Evolutionary conservation across 2,329 filamentous ascomycete species (phyloP).

Genomic region (Nothophoma quercina): DNA sequence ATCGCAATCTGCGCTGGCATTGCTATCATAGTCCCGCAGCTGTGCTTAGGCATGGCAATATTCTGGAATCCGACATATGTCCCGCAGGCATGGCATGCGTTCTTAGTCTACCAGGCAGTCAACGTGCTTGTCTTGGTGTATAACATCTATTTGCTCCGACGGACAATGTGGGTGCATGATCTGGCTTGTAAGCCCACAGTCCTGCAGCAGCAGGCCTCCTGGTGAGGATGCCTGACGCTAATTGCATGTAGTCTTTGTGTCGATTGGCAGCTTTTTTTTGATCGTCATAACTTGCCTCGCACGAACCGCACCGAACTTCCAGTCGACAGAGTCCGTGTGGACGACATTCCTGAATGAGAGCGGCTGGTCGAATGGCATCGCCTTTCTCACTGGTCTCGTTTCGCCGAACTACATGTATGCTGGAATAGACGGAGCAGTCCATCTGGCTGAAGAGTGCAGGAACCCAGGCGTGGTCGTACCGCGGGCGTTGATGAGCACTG

Average conservation of each 20-base stretch:
- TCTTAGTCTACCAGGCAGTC: conserved; percentile 23
- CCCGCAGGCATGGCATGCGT: conserved; percentile 23
- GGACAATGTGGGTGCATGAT: conserved; percentile 29
- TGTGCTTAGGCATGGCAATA: conserved; percentile 17
- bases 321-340: conserved; percentile 49
- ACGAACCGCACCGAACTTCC: conserved; percentile 46
- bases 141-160: conserved; percentile 24
- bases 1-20: conserved; percentile 24
- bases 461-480: conserved; percentile 38
- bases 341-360: conserved; percentile 56
- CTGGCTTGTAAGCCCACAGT: conserved; percentile 20
- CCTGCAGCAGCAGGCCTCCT: no score
- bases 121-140: conserved; percentile 22
- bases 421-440: conserved; percentile 41
- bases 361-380: conserved; percentile 54
- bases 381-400: conserved; percentile 48
- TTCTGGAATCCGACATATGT: conserved; percentile 19
- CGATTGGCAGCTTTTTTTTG: conserved; percentile 51
- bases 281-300: conserved; percentile 57
- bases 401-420: conserved; percentile 28
- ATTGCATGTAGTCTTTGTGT: conserved; percentile 25
- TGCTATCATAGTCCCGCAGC: conserved; percentile 26
- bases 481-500: conserved; percentile 44
- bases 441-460: conserved; percentile 38
- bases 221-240: no score